Evolutionary conservation across 2,329 filamentous ascomycete species (phyloP).

Genomic region (Kalmusia sp.): DNA sequence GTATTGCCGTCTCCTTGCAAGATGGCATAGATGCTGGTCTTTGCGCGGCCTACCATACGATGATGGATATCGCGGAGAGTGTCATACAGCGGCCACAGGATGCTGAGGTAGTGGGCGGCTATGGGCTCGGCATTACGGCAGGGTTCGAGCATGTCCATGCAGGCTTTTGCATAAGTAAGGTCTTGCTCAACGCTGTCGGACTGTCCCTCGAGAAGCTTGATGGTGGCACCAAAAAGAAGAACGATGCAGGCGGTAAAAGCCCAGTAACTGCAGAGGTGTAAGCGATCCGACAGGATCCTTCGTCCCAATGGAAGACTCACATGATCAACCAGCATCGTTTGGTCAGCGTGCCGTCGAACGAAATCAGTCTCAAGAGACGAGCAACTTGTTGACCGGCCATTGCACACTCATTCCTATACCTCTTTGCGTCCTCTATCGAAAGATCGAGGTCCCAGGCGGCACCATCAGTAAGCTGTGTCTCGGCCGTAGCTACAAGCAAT

Average conservation of each 20-base stretch:
- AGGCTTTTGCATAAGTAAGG: constrained; percentile 41
- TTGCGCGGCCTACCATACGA: constrained; percentile 37
- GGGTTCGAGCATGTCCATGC: constrained; percentile 44
- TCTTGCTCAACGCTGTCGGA: constrained; percentile 39
- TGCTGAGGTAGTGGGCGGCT: constrained; percentile 40
- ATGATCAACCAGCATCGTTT: constrained; percentile 49
- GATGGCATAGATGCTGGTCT: constrained; percentile 44
- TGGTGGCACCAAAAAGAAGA: constrained; percentile 43
- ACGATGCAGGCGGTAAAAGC: constrained; percentile 44
- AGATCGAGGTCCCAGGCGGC: constrained; percentile 31
- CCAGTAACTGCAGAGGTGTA: constrained; percentile 37
- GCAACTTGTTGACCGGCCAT: constrained; percentile 45
- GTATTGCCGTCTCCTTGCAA: constrained; percentile 32
- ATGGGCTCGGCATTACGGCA: constrained; percentile 42
- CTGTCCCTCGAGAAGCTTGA: constrained; percentile 42
- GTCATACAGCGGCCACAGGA: constrained; percentile 44
- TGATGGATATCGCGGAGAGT: constrained; percentile 40
- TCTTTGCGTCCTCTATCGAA: constrained; percentile 32
- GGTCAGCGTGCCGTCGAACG: constrained; percentile 43
- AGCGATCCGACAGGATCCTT: neutral
- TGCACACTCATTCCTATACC: constrained; percentile 40
- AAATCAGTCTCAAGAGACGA: constrained; percentile 42
- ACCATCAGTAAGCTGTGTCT: constrained; percentile 37
- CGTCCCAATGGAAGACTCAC: constrained; percentile 20
- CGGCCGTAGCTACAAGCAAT: constrained; percentile 40